Base-by-base conservation (phyloP, 163 green algal genomes). In the Trebouxiophyceae sp. region DNA sequence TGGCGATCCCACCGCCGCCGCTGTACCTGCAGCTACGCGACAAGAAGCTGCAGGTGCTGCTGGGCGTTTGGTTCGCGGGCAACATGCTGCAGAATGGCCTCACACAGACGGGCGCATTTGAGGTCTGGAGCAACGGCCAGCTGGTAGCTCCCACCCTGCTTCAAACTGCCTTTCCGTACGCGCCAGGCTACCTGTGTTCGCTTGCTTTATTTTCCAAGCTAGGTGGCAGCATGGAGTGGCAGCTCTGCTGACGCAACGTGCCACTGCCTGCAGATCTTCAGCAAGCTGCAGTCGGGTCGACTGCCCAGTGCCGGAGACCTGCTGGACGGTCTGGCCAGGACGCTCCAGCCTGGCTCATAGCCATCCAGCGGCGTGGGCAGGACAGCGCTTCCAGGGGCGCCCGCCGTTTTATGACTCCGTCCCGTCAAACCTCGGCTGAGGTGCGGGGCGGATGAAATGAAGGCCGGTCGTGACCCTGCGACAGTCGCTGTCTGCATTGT, bases 121-220 rank as follows among this genome's bases (percentile, higher is more conserved):
- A 85, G 55, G 63, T 85, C 0, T 85, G 70, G 57, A 82, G 71
- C 54, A 65, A 81, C 28, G 78, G 78, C 23, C 28, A 68, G 7
- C 65, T 74, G 78, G 76, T 85, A 33, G 19, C 39, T n/a, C 39
- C 39, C 12, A 12, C 12, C 39, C 39, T 12, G 12, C 19, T 50
- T 50, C 39, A 50, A 50, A 16, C 19, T 50, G 12, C 19, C 39
- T n/a, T 50, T 50, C 19, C 39, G 12, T 50, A 50, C 39, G 12
- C 39, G 19, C 39, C 12, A n/a, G 12, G 39, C 39, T n/a, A 16
- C 39, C 19, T n/a, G 39, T n/a, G 19, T 50, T 50, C 12, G 39
- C 39, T 50, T 16, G 12, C 39, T 50, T 12, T 12, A 50, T 50
- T 50, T 16, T 50, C n/a, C 12, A 50, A 50, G 39, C 39, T 16